Evolutionary conservation across 129 eudicot genomes (phyloP), one percentile per base, ranked within the genome.

Genomic region (Helianthus annuus): DNA sequence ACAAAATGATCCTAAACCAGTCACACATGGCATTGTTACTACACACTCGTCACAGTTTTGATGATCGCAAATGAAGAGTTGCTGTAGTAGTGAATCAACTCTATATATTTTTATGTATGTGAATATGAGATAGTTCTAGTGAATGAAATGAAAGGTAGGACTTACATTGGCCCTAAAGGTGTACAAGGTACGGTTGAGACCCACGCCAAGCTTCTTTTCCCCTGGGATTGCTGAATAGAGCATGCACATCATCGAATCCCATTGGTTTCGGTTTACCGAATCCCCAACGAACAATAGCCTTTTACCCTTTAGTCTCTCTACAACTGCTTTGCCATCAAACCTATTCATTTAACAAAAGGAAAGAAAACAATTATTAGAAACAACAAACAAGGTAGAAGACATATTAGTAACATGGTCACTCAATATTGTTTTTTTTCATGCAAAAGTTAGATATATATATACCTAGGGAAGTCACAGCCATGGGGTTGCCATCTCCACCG

Each of bases 161-260:
- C 86, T 84, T 53, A 87, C 92, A 61, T 45, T 59, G 44, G 85
- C 69, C 71, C 77, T 70, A 80, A 87, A 84, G 65, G 68, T 72
- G 80, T 83, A 82, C 76, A 87, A 73, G 65, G 87, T 82, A 13
- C 78, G 82, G 62, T 83, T 86, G 48, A 77, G 76, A 65, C 75
- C 71, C 63, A 11, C 8, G 34, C 45, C 58, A 48, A 80, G 78
- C 52, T 75, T 67, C 24, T 85, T 68, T 34, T 39, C 42, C 39
- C 86, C 82, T 7, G 82, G 81, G 70, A 90, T 81, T 2, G 77
- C 59, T 68, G 85, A 61, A 38, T 87, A 83, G 13, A 87, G 74
- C 46, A 90, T 59, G 78, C 96, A 90, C 55, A 90, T 83, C 96
- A 90, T 84, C 1, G 96, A 90, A 12, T 80, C 87, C 96, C 96